phyloP scores from a whole-genome alignment of 108 stramenopile genomes.

The Cyclotella distinguenda region DNA sequence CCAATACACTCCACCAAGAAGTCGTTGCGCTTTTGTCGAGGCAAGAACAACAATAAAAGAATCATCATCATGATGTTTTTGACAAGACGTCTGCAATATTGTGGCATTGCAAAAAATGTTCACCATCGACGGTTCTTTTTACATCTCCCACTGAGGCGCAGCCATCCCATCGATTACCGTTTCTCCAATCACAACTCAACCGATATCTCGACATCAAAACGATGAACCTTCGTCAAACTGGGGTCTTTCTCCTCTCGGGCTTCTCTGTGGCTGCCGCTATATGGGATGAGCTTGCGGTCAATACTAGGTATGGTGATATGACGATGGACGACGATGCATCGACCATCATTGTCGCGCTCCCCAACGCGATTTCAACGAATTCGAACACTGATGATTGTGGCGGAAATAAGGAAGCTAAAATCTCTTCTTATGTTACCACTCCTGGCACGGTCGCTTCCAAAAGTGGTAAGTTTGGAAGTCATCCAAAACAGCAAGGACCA shows the following conservation, averaged over 20 bases:
- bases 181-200: neutral
- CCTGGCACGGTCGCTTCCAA: too few species aligned
- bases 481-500: too few species aligned
- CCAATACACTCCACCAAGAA: neutral
- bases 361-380: too few species aligned
- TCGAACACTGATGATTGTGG: too few species aligned
- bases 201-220: neutral
- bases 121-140: neutral
- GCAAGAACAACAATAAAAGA: too few species aligned
- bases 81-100: neutral
- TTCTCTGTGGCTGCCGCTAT: neutral
- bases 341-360: too few species aligned
- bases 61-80: too few species aligned
- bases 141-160: neutral
- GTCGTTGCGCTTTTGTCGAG: too few species aligned
- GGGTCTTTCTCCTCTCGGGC: neutral
- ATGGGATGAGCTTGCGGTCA: neutral
- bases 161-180: neutral
- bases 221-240: slow-evolving; percentile 2
- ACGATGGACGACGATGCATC: neutral
- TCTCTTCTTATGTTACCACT: too few species aligned
- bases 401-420: too few species aligned
- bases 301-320: neutral
- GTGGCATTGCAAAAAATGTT: neutral
- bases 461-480: too few species aligned